A percentile compares a stretch with the other conserved stretches of the same genome.
These are phyloP conservation scores for Toxicodendron radicans DNA, from an alignment of 345 rosid species.

Conservation along the genomic window DNA sequence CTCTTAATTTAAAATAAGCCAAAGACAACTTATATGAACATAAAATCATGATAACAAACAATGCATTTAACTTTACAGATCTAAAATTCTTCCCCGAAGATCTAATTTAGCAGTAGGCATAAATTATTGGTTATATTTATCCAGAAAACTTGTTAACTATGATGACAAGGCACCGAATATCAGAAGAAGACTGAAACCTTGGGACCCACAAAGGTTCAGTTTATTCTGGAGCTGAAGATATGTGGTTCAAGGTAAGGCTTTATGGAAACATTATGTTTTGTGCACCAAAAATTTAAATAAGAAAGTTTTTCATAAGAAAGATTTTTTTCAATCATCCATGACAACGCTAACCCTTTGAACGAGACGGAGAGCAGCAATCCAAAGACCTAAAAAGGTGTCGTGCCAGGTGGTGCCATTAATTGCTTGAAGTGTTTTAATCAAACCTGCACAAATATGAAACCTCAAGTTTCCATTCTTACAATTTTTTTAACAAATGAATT, in stretches of 20 bases:
- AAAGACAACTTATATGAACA: neutral
- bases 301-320: neutral
- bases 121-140: neutral
- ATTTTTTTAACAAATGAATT: neutral
- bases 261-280: neutral
- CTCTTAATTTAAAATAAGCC: neutral
- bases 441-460: slow-evolving; percentile 51
- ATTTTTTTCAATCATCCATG: slow-evolving; percentile 6
- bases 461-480: slow-evolving; percentile 10
- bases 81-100: neutral
- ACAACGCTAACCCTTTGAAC: slow-evolving; percentile 81
- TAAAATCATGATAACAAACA: neutral
- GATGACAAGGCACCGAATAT: neutral
- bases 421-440: slow-evolving; percentile 78
- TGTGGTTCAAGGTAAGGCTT: neutral
- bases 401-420: slow-evolving; percentile 85
- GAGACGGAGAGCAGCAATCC: slow-evolving; percentile 93
- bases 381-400: slow-evolving; percentile 84
- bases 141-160: neutral
- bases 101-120: neutral
- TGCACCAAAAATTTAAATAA: neutral
- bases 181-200: neutral
- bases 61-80: neutral
- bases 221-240: neutral
- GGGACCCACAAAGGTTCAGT: neutral